Conservation (phyloP, 495 filamentous ascomycete species). For the Aspergillus heteromorphus region DNA sequence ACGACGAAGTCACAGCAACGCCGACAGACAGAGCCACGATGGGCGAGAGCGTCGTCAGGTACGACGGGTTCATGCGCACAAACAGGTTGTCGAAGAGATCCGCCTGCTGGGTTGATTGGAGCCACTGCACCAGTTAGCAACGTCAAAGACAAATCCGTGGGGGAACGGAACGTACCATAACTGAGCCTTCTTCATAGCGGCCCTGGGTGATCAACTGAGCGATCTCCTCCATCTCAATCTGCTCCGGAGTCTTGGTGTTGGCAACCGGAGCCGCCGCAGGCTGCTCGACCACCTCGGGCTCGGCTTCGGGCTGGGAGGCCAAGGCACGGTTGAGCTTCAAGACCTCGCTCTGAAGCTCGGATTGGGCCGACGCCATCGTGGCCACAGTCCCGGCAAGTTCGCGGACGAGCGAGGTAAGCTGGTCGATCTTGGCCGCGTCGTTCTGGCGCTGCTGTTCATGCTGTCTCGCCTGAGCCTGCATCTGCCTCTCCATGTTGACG, state of each 20-base stretch:
- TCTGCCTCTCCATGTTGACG: conserved; percentile 59
- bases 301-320: conserved; percentile 8
- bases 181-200: conserved; percentile 64
- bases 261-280: conserved; percentile 15
- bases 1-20: conserved; percentile 68
- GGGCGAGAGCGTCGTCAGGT: conserved; percentile 60
- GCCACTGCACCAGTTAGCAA: conserved; percentile 55
- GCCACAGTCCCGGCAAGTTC: conserved; percentile 67
- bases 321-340: conserved; percentile 43
- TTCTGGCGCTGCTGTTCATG: conserved; percentile 63
- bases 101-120: conserved; percentile 70
- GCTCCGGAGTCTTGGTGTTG: conserved; percentile 50
- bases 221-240: conserved; percentile 61
- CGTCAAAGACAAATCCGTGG: not conserved
- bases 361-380: conserved; percentile 61
- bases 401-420: conserved; percentile 67
- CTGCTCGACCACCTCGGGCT: not conserved
- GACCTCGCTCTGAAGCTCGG: conserved; percentile 56
- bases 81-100: conserved; percentile 80
- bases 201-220: conserved; percentile 57
- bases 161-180: conserved; percentile 44
- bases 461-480: conserved; percentile 55
- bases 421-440: conserved; percentile 76
- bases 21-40: conserved; percentile 79
- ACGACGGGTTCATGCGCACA: conserved; percentile 64